Evolutionary conservation across 495 filamentous ascomycete genomes (phyloP), one percentile per base, ranked within the genome.

Genomic region (Talaromyces wortmannii): DNA sequence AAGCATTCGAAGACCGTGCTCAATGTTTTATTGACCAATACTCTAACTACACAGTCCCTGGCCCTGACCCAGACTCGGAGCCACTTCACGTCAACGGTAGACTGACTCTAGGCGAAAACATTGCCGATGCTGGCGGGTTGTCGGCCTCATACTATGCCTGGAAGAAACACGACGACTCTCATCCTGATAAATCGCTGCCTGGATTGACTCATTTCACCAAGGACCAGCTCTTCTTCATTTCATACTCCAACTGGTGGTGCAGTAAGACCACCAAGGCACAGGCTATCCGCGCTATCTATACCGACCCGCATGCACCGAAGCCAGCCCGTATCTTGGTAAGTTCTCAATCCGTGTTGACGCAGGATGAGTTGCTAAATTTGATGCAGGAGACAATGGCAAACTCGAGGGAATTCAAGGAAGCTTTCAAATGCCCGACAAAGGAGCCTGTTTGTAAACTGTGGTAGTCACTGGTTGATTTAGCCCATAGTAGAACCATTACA

Each of bases 11-110:
- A 52, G 72, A 82, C 56, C 79, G 84, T 15, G 80, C 84, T 6
- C 70, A 84, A 56, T 91, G 87, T 69, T 89, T 91, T 59, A 73
- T 87, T 48, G 73, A 85, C 30, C 85, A 91, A 65, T 91, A 87
- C 64, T 72, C 67, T 45, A 72, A 85, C 8, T 88, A 79, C 59
- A 82, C 80, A 2, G 79, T 88, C 10, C 69, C 75, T 8, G 80
- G 78, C 0, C 65, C 68, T 6, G 70, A 80, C 31, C 78, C 73
- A 23, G 71, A 80, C 29, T 79, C 73, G 31, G 75, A 83, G 57
- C 69, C 77, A 6, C 72, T 84, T 1, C 82, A 89, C 61, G 83
- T 89, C 53, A 88, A 88, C 56, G 87, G 87, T 33, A 69, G 68
- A 16, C 68, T 85, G 29, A 90, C 87, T 0, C 72, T 88, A 4